Base-by-base conservation (phyloP, 352 stramenopile species). In the Phytopythium vexans region DNA sequence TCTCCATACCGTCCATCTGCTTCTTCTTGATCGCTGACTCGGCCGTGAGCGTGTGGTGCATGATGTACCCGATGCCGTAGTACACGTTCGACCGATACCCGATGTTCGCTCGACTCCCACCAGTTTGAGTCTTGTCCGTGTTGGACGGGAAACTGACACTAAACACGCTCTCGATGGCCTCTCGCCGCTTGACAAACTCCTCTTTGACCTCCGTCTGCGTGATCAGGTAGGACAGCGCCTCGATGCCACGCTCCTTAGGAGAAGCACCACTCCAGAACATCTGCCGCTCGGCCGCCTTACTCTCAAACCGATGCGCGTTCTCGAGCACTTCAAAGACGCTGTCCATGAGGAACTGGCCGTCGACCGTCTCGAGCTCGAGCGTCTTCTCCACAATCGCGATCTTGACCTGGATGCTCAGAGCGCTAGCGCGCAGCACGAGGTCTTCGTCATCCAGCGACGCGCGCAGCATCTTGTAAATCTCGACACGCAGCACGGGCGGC, bases 1-100 rank as follows among this genome's bases (percentile, higher is more conserved):
- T 91, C 58, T 99, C 95, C 76, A 98, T 98, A 8, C 94, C 93
- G 34, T 94, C 82, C 75, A 99, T 98, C 58, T 97, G 88, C 73
- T 98, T 97, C 53, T 90, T 96, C 49, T 97, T 95, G 6, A 99
- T 77, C 45, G 95, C 89, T 50, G 97, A 77, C 56, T 97, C 91
- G 32, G 92, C 97, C 21, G 96, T 97, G 27, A 97, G 72, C 14
- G 98, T 71, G 59, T 97, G 82, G 48, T 96, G 87, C 48, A 99
- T 89, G 34, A 98, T 95, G 49, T 95, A 96, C 8, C 92, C 92
- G 36, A 99, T 83, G 14, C 92, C 95, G 60, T 97, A 99, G 41
- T 92, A 89, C 35, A 95, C 77, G 33, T 92, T 95, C n/a, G 82
- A 89, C 21, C 82, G 66, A 39, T 88, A 90, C 1, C 76, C 72